Evolutionary conservation across 1,284 basidiomycete species (phyloP), one percentile per base, ranked within the genome.

Genomic region (Caloboletus firmus): DNA sequence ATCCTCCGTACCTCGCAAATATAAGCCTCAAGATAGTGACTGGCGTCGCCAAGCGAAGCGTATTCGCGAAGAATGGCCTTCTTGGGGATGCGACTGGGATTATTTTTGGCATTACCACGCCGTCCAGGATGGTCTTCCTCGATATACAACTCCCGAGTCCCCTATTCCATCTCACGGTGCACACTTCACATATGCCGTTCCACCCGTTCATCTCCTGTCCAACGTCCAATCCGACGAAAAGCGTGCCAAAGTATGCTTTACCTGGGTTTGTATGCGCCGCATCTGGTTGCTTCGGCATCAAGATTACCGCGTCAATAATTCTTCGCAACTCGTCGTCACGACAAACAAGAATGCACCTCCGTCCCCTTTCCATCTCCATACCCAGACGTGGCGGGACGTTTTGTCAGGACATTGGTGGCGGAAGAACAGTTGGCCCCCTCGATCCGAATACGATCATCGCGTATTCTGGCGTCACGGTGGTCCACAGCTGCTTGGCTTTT

Each of bases 51-150:
- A 51, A 4, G 17, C 34, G 2, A 39, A 39, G 36, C 8, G 1
- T n/a, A 4, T 51, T 2, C 20, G 20, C 1, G 4, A 31, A 0
- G 12, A 52, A 3, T 52, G 51, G 52, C 54, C 54, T 0, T 0
- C 30, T 0, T 56, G 52, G 52, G 53, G 52, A 0, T 55, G 54
- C 10, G 45, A 55, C 10, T 55, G 54, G 54, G 53, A 56, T 15
- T 56, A 52, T 4, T 6, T 51, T 0, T 52, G 51, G 51, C 48
- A 51, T 30, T 52, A 12, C 24, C 37, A 51, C 10, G 48, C 51
- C 15, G 36, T 36, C 4, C n/a, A n/a, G n/a, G 50, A 50, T 6
- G 26, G 53, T 0, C 20, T 54, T 0, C 54, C 52, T 6, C 11
- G 49, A 44, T 35, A 43, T 7, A 32, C 30, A 1, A 10, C 6